phyloP scores from a whole-genome alignment of 352 stramenopile species.

The Detonula confervacea region DNA sequence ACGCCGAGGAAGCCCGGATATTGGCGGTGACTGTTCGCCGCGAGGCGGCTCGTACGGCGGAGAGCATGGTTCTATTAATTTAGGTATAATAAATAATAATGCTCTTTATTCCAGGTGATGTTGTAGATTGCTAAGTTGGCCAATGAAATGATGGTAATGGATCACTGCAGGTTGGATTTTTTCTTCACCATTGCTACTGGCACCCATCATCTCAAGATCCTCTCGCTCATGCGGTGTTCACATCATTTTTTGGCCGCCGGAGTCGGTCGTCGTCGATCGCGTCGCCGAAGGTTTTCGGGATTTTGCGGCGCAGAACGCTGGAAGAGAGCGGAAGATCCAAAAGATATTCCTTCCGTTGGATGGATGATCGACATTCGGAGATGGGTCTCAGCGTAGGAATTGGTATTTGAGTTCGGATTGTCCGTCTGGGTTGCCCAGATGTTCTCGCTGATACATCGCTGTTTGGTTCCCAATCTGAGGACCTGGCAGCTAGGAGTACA shows the following conservation, averaged over 20 bases:
- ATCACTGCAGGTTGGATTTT: no score
- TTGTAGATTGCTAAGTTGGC: not conserved
- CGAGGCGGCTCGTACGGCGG: not conserved
- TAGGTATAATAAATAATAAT: not conserved
- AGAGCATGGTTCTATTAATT: constrained; percentile 17
- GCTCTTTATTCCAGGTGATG: not conserved
- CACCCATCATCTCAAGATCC: no score
- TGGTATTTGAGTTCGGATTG: not conserved
- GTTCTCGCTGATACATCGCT: no score
- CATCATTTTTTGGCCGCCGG: no score
- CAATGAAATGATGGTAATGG: not conserved
- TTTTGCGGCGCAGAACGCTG: not conserved
- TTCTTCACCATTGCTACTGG: no score
- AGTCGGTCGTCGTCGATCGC: not conserved
- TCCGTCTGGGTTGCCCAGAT: no score
- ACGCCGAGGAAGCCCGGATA: not conserved
- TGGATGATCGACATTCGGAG: no score
- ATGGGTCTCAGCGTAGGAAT: not conserved
- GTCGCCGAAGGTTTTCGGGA: no score
- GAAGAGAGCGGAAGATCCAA: not conserved
- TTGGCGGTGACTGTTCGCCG: not conserved
- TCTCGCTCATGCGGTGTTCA: no score
- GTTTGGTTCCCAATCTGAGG: no score
- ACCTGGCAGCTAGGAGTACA: no score
- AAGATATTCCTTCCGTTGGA: no score